These are phyloP conservation scores for Pichia inconspicua DNA, from an alignment of 1,139 yeast genomes.

Conservation along the genomic window DNA sequence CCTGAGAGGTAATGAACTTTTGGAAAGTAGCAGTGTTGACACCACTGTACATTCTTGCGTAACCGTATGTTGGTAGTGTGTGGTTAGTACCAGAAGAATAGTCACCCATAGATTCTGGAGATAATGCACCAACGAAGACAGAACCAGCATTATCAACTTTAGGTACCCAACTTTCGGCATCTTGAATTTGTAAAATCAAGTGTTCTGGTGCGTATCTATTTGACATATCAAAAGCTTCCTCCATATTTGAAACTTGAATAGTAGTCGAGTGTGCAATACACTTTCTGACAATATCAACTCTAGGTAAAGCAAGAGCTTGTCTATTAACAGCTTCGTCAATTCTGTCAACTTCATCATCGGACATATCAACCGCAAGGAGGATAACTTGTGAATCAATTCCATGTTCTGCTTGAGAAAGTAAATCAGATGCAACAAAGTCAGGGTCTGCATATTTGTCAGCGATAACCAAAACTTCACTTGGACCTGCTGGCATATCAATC, in stretches of 20 bases:
- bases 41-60: constrained; percentile 95
- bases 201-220: constrained; percentile 97
- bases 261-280: constrained; percentile 89
- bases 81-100: constrained; percentile 97
- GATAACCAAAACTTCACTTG: constrained; percentile 90
- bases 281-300: constrained; percentile 87
- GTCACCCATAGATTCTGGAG: constrained; percentile 98
- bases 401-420: constrained; percentile 96
- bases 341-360: constrained; percentile 48
- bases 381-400: constrained; percentile 97
- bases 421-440: constrained; percentile 91
- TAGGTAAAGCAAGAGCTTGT: constrained; percentile 83
- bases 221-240: constrained; percentile 75
- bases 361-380: constrained; percentile 71
- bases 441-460: constrained; percentile 86
- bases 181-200: constrained; percentile 77
- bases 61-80: constrained; percentile 96
- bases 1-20: constrained; percentile 90
- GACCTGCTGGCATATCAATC: constrained; percentile 99
- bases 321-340: constrained; percentile 74
- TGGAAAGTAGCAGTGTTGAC: constrained; percentile 94
- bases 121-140: constrained; percentile 88
- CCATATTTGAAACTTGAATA: constrained; percentile 55
- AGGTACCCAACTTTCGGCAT: constrained; percentile 66
- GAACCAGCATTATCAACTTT: constrained; percentile 90